Evolutionary conservation across 2,329 filamentous ascomycete species (phyloP).

Genomic region (Alternaria sp.): DNA sequence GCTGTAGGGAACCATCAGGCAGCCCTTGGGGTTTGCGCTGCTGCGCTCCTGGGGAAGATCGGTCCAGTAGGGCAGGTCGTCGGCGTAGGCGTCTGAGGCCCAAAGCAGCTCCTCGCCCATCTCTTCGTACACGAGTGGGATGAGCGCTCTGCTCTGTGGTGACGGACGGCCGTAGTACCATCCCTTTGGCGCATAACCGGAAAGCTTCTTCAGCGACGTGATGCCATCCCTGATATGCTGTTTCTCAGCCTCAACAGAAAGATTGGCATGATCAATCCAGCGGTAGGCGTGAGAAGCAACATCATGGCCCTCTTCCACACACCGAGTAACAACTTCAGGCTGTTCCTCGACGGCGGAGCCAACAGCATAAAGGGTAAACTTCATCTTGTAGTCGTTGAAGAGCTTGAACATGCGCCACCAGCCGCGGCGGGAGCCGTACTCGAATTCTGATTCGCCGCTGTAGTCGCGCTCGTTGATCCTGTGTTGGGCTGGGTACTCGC

Average conservation of each 20-base stretch:
- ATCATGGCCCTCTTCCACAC: constrained; percentile 59
- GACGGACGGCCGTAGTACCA: constrained; percentile 59
- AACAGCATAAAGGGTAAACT: constrained; percentile 60
- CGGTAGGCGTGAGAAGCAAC: constrained; percentile 59
- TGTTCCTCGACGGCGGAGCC: constrained; percentile 57
- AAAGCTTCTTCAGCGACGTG: constrained; percentile 50
- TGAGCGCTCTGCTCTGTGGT: constrained; percentile 54
- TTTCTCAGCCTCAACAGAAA: constrained; percentile 56
- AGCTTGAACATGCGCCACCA: constrained; percentile 59
- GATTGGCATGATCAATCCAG: constrained; percentile 60
- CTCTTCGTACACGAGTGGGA: constrained; percentile 61
- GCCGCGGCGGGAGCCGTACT: constrained; percentile 58
- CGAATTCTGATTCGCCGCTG: constrained; percentile 59
- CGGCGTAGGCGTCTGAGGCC: constrained; percentile 59
- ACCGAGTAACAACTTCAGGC: constrained; percentile 55
- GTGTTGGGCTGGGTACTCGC: constrained; percentile 47
- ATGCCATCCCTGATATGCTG: constrained; percentile 55
- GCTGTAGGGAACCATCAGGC: constrained; percentile 61
- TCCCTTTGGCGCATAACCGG: constrained; percentile 56
- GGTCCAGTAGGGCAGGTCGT: constrained; percentile 63
- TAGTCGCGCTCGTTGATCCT: constrained; percentile 53
- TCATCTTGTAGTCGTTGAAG: constrained; percentile 58
- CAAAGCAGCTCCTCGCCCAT: constrained; percentile 60
- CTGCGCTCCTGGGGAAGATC: constrained; percentile 59
- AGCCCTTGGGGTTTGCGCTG: constrained; percentile 52